Percentiles rank a stretch among this genome's conserved stretches.
These are phyloP conservation scores for Trichoderma virens DNA, from an alignment of 495 filamentous ascomycete genomes.

Conservation along the genomic window DNA sequence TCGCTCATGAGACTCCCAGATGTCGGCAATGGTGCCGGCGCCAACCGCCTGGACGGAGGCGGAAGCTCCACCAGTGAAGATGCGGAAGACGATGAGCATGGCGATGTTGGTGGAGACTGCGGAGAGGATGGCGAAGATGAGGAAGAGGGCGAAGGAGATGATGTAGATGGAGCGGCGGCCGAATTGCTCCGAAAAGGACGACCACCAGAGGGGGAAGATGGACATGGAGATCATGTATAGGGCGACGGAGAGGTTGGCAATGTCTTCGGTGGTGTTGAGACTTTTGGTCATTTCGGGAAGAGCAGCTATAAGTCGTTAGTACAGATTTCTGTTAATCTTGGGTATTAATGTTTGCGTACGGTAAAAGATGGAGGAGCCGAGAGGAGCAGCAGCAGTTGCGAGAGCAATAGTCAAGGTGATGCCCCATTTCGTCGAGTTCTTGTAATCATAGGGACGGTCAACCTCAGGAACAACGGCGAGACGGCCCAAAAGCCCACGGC, in stretches of 20 bases:
- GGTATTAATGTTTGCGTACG: conserved; percentile 46
- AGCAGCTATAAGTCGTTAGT: conserved; percentile 44
- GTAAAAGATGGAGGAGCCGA: conserved; percentile 79
- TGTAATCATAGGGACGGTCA: conserved; percentile 65
- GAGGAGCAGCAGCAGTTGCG: conserved; percentile 67
- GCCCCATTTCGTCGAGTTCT: conserved; percentile 68
- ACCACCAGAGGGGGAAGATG: conserved; percentile 94
- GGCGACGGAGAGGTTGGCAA: conserved; percentile 77
- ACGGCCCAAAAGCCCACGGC: conserved; percentile 67
- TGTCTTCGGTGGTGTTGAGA: conserved; percentile 55
- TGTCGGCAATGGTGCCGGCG: conserved; percentile 85
- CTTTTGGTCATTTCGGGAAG: conserved; percentile 61
- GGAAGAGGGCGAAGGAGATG: conserved; percentile 69
- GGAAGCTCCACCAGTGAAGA: conserved; percentile 74
- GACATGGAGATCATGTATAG: conserved; percentile 88
- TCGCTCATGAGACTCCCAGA: conserved; percentile 77
- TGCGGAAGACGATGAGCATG: conserved; percentile 82
- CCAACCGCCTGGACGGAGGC: conserved; percentile 89
- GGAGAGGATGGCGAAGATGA: conserved; percentile 66
- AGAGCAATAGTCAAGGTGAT: conserved; percentile 74
- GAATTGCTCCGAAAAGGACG: conserved; percentile 74
- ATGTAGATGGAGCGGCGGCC: conserved; percentile 84
- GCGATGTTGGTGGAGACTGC: conserved; percentile 67
- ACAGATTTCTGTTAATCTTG: neutral
- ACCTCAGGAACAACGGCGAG: conserved; percentile 78